Conservation (phyloP, 2,329 filamentous ascomycete genomes). For the Cytospora chrysosperma region DNA sequence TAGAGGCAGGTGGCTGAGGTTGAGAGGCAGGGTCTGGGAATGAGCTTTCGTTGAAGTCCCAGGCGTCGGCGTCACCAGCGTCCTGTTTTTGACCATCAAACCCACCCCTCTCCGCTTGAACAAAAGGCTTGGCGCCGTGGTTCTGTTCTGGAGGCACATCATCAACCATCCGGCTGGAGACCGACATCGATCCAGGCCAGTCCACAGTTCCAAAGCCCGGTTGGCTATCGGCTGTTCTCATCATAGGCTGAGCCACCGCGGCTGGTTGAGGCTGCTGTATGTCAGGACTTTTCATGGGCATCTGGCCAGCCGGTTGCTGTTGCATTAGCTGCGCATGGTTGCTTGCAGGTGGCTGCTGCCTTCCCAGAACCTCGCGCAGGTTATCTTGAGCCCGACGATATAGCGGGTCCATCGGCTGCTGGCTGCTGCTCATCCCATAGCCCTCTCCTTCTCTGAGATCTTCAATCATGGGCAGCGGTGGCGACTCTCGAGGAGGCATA, state of each 20-base stretch:
- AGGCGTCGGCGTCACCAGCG: constrained; percentile 66
- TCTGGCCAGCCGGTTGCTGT: constrained; percentile 28
- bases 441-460: constrained; percentile 56
- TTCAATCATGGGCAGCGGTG: constrained; percentile 57
- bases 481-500: constrained; percentile 62
- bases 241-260: constrained; percentile 38
- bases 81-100: constrained; percentile 48
- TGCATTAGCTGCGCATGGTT: constrained; percentile 52
- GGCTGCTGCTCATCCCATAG: constrained; percentile 45
- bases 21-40: constrained; percentile 55
- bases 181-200: constrained; percentile 34
- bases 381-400: constrained; percentile 17
- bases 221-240: constrained; percentile 17
- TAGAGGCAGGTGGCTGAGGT: constrained; percentile 48
- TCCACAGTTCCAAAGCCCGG: constrained; percentile 35
- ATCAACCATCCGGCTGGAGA: constrained; percentile 27
- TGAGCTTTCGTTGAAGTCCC: constrained; percentile 88
- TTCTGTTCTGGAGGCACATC: constrained; percentile 33
- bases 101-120: constrained; percentile 42
- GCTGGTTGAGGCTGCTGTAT: constrained; percentile 36
- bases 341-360: constrained; percentile 42
- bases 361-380: constrained; percentile 17
- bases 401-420: constrained; percentile 39
- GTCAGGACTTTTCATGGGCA: constrained; percentile 32
- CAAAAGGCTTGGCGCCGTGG: constrained; percentile 41